Evolutionary conservation across 2,329 filamentous ascomycete species (phyloP).

Genomic region (Ophiostoma novo-ulmi): DNA sequence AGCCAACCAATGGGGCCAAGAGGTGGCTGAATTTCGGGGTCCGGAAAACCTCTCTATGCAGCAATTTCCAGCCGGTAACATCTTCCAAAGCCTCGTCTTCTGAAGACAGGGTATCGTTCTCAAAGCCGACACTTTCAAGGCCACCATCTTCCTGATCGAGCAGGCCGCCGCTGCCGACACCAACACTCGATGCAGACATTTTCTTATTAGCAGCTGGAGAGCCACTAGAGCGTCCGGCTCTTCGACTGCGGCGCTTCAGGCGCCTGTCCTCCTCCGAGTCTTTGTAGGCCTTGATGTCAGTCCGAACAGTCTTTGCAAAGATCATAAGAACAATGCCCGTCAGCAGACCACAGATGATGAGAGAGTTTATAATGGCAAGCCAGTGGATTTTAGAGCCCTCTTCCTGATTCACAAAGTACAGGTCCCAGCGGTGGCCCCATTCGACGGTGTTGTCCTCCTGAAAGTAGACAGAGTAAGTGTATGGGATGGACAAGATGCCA

Average conservation of each 20-base stretch:
- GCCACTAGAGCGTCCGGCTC: slow-evolving; percentile 32
- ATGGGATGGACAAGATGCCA: slow-evolving; percentile 67
- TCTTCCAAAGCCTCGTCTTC: slow-evolving; percentile 75
- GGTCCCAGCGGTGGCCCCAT: slow-evolving; percentile 80
- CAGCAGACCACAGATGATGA: slow-evolving; percentile 74
- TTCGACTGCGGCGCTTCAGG: slow-evolving; percentile 42
- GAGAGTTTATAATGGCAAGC: slow-evolving; percentile 81
- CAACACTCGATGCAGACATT: slow-evolving; percentile 31
- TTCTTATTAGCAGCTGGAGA: slow-evolving; percentile 41
- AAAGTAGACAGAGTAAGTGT: slow-evolving; percentile 87
- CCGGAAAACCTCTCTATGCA: slow-evolving; percentile 85
- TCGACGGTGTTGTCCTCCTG: slow-evolving; percentile 74
- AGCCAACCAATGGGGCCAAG: slow-evolving; percentile 75
- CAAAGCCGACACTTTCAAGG: slow-evolving; percentile 38
- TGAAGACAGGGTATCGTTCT: slow-evolving; percentile 48
- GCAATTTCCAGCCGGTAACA: slow-evolving; percentile 78
- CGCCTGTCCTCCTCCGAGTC: slow-evolving; percentile 66
- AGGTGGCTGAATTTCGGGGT: slow-evolving; percentile 64
- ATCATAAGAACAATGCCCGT: slow-evolving; percentile 78
- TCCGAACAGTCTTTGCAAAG: slow-evolving; percentile 68
- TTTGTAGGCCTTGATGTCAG: slow-evolving; percentile 70
- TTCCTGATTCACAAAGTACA: slow-evolving; percentile 84
- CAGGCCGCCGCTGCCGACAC: slow-evolving; percentile 41
- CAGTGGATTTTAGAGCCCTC: slow-evolving; percentile 78
- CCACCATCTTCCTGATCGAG: slow-evolving; percentile 46